Percentiles rank a stretch among this genome's conserved stretches.
phyloP scores from a whole-genome alignment of 208 protist genomes.

The Acanthamoeba royreba region DNA sequence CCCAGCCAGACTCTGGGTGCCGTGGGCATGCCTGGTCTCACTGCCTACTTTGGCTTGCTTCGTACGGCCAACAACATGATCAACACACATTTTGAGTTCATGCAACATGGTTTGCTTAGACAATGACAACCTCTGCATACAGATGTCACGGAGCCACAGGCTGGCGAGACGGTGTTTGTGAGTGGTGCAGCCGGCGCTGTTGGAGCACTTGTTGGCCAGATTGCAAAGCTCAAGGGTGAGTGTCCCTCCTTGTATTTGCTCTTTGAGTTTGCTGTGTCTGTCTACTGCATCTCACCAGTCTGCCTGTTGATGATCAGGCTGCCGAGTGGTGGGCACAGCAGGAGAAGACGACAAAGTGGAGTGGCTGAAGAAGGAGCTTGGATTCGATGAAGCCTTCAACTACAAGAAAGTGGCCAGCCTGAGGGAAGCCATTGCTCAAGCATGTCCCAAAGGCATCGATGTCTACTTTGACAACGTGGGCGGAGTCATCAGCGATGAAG shows the following conservation, averaged over 20 bases:
- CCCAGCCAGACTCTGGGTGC: not conserved
- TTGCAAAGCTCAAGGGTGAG: not conserved
- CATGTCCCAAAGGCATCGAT: not conserved
- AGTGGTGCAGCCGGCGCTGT: slow-evolving; percentile 65
- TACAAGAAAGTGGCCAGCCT: not conserved
- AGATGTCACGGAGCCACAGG: not conserved
- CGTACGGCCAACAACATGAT: too few species aligned
- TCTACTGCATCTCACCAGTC: too few species aligned
- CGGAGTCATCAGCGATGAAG: slow-evolving; percentile 36
- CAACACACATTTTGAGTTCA: too few species aligned
- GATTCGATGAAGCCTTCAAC: not conserved
- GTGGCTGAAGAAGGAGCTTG: not conserved
- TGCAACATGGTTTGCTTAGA: too few species aligned
- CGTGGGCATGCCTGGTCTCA: slow-evolving; percentile 36
- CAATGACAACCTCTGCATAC: not conserved
- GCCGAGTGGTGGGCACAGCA: slow-evolving; percentile 61
- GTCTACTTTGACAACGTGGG: slow-evolving; percentile 73
- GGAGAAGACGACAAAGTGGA: slow-evolving; percentile 58
- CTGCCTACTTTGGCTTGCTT: slow-evolving; percentile 39
- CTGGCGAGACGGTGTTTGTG: slow-evolving; percentile 66
- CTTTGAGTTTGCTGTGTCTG: too few species aligned
- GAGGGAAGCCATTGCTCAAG: not conserved
- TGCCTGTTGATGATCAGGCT: not conserved
- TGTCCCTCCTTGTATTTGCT: too few species aligned
- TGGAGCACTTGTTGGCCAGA: slow-evolving; percentile 50